Conservation (phyloP, 2,329 filamentous ascomycete genomes). For the Aureobasidium sp. region DNA sequence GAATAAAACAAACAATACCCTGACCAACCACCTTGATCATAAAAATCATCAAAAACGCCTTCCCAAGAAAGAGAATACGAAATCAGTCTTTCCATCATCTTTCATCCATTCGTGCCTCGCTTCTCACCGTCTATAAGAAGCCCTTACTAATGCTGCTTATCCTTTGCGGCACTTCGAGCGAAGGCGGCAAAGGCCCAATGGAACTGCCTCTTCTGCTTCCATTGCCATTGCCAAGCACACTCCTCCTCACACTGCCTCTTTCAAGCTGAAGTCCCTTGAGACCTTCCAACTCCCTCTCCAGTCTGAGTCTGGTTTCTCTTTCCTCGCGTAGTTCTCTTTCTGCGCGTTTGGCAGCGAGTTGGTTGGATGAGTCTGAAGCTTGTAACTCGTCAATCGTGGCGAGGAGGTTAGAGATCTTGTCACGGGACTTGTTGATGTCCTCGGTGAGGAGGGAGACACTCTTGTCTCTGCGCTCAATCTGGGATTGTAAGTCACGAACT, state of each 20-base stretch:
- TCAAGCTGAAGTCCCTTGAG: slow-evolving; percentile 68
- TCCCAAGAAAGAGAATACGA: not conserved
- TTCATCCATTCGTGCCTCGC: not conserved
- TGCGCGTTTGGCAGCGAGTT: slow-evolving; percentile 74
- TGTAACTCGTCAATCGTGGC: slow-evolving; percentile 91
- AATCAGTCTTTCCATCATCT: not conserved
- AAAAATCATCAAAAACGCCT: not conserved
- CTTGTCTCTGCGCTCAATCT: slow-evolving; percentile 91
- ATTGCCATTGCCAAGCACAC: slow-evolving; percentile 32
- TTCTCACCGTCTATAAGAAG: slow-evolving; percentile 40
- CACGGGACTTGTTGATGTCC: slow-evolving; percentile 75
- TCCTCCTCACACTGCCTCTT: slow-evolving; percentile 36
- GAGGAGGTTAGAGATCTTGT: slow-evolving; percentile 85
- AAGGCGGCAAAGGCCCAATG: slow-evolving; percentile 32
- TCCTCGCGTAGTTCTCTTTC: slow-evolving; percentile 89
- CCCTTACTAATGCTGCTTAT: slow-evolving; percentile 42
- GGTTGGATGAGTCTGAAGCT: slow-evolving; percentile 71
- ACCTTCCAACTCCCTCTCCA: slow-evolving; percentile 84
- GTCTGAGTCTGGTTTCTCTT: slow-evolving; percentile 66
- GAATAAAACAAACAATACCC: not conserved
- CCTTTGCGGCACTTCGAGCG: slow-evolving; percentile 30
- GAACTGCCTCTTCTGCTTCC: slow-evolving; percentile 39
- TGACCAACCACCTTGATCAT: not conserved
- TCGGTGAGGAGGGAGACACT: slow-evolving; percentile 71
- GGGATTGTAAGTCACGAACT: slow-evolving; percentile 85